Conservation (phyloP, 805 yeast species). For the Cyberlindnera subsufficiens region DNA sequence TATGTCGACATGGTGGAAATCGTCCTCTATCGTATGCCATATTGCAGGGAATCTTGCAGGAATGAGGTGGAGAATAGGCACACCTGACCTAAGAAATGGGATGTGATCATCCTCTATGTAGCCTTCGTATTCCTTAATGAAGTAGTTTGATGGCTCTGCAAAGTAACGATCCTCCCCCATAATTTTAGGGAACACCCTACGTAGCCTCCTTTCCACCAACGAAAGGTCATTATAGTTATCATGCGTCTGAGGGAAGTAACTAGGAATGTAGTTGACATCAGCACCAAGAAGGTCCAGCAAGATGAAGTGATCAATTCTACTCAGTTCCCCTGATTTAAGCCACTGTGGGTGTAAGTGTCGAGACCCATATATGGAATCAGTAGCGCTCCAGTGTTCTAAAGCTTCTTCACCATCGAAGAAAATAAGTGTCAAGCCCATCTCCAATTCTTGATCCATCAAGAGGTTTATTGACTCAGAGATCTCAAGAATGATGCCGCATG, state of each 20-base stretch:
- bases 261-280: constrained; percentile 24
- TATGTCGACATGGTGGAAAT: constrained; percentile 36
- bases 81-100: constrained; percentile 42
- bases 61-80: constrained; percentile 46
- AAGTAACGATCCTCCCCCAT: constrained; percentile 6
- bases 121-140: constrained; percentile 11
- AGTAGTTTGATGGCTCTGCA: constrained; percentile 12
- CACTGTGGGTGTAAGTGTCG: constrained; percentile 39
- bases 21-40: constrained; percentile 50
- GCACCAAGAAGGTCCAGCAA: constrained; percentile 48
- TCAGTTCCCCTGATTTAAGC: constrained; percentile 23
- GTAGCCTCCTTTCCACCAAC: constrained; percentile 26
- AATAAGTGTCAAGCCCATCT: constrained; percentile 38
- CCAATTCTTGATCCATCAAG: constrained; percentile 4
- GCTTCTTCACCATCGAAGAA: constrained; percentile 65
- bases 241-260: constrained; percentile 39
- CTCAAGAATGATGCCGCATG: constrained; percentile 47
- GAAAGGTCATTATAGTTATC: constrained; percentile 31
- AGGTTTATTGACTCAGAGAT: constrained; percentile 27
- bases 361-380: constrained; percentile 54
- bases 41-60: constrained; percentile 42
- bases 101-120: constrained; percentile 46
- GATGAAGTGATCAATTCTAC: constrained; percentile 38
- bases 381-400: constrained; percentile 40
- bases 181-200: constrained; percentile 5